These are phyloP conservation scores for Cyberlindnera maritima DNA, from an alignment of 805 yeast genomes.

Conservation along the genomic window DNA sequence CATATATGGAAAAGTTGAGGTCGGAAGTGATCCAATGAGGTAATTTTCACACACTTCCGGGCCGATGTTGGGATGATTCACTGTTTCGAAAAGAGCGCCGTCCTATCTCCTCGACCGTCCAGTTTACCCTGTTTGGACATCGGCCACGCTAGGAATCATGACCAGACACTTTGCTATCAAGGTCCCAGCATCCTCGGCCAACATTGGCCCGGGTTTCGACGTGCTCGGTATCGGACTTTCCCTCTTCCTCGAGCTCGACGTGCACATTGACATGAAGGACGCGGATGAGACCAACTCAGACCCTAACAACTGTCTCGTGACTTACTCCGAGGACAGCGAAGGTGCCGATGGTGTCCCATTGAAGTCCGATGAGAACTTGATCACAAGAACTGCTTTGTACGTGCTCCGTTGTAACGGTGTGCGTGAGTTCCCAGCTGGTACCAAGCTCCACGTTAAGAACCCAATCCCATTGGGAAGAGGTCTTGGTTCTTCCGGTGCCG, in stretches of 20 bases:
- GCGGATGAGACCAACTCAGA: constrained; percentile 50
- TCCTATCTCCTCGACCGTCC: background rate
- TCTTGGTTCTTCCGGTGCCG: constrained; percentile 96
- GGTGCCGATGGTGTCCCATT: constrained; percentile 83
- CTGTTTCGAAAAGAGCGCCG: background rate
- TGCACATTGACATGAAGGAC: constrained; percentile 52
- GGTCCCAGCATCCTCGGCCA: constrained; percentile 97
- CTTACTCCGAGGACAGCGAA: constrained; percentile 68
- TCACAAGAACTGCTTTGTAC: constrained; percentile 90
- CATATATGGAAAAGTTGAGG: background rate
- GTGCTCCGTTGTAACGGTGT: constrained; percentile 82
- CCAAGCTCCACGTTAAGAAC: constrained; percentile 74
- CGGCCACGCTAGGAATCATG: too few relatives aligned
- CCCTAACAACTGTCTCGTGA: constrained; percentile 64
- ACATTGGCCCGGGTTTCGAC: constrained; percentile 98
- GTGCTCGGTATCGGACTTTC: constrained; percentile 90
- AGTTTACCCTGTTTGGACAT: too few relatives aligned
- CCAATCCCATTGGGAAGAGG: constrained; percentile 98
- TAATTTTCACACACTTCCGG: background rate
- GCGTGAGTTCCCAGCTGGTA: constrained; percentile 77
- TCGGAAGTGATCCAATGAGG: background rate
- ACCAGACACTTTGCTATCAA: constrained; percentile 54
- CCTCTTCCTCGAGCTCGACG: constrained; percentile 67
- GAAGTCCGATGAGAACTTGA: constrained; percentile 72
- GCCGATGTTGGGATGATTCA: constrained; percentile 4